These are phyloP conservation scores for Acanthamoeba sp. DNA, from an alignment of 208 protist species.

Conservation along the genomic window DNA sequence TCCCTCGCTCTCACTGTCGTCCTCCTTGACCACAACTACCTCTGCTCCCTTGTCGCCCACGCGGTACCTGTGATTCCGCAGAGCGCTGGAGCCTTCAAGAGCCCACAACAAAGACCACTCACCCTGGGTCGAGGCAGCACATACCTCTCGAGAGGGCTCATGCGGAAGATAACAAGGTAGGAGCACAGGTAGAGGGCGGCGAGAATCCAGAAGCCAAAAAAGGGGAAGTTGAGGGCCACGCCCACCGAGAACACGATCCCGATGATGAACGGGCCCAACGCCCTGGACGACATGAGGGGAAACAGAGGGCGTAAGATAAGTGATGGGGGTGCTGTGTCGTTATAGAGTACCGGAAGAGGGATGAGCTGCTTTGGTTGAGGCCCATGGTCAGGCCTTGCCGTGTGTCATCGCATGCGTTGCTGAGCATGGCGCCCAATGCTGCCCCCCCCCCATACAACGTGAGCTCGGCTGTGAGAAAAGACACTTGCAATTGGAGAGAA, in stretches of 20 bases:
- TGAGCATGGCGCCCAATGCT: slow-evolving; percentile 28
- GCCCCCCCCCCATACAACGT: background rate
- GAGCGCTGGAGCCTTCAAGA: background rate
- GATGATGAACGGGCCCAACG: slow-evolving; percentile 11
- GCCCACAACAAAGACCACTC: background rate
- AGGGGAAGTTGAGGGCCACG: slow-evolving; percentile 23
- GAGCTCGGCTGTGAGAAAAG: background rate
- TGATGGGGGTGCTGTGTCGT: background rate
- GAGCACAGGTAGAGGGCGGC: slow-evolving; percentile 33
- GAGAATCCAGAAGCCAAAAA: slow-evolving; percentile 23
- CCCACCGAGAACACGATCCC: slow-evolving; percentile 12
- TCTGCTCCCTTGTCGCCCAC: background rate
- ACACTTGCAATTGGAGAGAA: background rate
- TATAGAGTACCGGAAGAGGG: slow-evolving; percentile 2
- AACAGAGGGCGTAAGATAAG: background rate
- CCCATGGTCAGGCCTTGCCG: slow-evolving; percentile 19
- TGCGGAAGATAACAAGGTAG: background rate
- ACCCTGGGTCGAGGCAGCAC: background rate
- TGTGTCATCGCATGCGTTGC: background rate
- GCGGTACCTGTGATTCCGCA: no score
- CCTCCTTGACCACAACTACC: background rate
- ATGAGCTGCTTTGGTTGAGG: slow-evolving; percentile 23
- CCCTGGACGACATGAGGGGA: background rate
- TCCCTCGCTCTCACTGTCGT: background rate
- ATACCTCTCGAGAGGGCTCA: slow-evolving; percentile 4